A percentile compares a stretch with the other conserved stretches of the same genome.
Conservation (phyloP, 208 protist genomes). For the Crithidia mellificae region DNA sequence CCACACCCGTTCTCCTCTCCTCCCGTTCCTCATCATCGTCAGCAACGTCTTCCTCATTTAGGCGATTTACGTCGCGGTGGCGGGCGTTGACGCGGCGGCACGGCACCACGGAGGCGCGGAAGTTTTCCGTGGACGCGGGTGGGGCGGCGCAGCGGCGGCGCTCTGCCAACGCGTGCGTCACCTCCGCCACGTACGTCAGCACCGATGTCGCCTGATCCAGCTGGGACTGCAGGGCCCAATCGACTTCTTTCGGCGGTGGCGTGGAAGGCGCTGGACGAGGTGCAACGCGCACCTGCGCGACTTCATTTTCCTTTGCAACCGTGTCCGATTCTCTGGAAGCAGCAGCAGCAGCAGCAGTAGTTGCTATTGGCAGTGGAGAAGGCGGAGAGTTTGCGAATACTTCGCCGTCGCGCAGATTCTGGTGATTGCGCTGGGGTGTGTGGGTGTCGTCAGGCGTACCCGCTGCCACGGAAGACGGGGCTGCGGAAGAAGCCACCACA, state of each 20-base stretch:
- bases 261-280: too few species aligned
- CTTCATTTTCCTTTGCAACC: too few species aligned
- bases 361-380: not conserved
- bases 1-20: not conserved
- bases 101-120: conserved; percentile 56
- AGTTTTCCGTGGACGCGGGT: conserved; percentile 43
- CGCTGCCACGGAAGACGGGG: not conserved
- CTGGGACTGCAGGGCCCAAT: conserved; percentile 12
- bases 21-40: not conserved
- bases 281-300: too few species aligned
- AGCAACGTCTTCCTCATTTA: too few species aligned
- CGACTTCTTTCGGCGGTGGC: conserved; percentile 6
- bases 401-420: not conserved
- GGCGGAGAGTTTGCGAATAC: not conserved
- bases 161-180: conserved; percentile 42
- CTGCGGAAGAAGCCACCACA: not conserved
- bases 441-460: not conserved
- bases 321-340: too few species aligned
- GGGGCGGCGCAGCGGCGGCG: conserved; percentile 53
- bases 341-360: too few species aligned
- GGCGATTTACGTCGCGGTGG: too few species aligned
- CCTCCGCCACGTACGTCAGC: conserved; percentile 59
- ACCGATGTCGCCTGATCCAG: conserved; percentile 64
- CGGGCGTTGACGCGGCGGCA: conserved; percentile 16
- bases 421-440: not conserved